A percentile compares a stretch with the other conserved stretches of the same genome.
Evolutionary conservation across 805 yeast genomes (phyloP).

Genomic region (Starmerella asiatica): DNA sequence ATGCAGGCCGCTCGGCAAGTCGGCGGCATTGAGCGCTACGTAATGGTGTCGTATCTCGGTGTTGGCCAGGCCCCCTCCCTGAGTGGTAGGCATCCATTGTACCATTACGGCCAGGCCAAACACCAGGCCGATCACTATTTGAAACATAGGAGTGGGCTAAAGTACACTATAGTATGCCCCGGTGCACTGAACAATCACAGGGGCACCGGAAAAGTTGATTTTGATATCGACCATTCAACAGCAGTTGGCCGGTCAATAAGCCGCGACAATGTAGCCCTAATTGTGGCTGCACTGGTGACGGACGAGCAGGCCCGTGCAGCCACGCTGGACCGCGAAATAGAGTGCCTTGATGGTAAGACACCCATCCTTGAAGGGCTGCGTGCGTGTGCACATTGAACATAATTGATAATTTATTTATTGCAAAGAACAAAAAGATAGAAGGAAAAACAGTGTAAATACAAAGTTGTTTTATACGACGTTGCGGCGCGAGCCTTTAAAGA

Average conservation of each 20-base stretch:
- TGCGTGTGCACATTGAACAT: neutral
- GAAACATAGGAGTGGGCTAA: conserved; percentile 29
- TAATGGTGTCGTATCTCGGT: conserved; percentile 44
- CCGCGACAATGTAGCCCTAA: conserved; percentile 46
- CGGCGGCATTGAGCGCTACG: conserved; percentile 32
- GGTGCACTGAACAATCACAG: conserved; percentile 32
- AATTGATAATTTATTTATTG: neutral
- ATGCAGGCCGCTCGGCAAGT: conserved; percentile 40
- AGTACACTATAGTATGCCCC: conserved; percentile 48
- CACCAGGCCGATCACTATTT: conserved; percentile 43
- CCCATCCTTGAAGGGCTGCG: conserved; percentile 13
- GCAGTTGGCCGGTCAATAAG: conserved; percentile 19
- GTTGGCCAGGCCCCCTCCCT: conserved; percentile 37
- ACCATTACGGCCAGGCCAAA: conserved; percentile 46
- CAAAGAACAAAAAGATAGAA: neutral
- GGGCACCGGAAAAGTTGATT: conserved; percentile 34
- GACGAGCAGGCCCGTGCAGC: conserved; percentile 15
- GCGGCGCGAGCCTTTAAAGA: conserved; percentile 42
- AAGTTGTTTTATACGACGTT: conserved; percentile 27
- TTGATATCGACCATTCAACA: conserved; percentile 20
- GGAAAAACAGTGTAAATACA: too few relatives aligned
- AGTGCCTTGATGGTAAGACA: conserved; percentile 18
- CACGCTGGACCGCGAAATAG: conserved; percentile 13
- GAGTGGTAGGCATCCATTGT: conserved; percentile 31
- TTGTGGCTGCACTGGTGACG: conserved; percentile 22